Conservation (phyloP, 2,329 filamentous ascomycete species). For the Phaeomoniella chlamydospora region DNA sequence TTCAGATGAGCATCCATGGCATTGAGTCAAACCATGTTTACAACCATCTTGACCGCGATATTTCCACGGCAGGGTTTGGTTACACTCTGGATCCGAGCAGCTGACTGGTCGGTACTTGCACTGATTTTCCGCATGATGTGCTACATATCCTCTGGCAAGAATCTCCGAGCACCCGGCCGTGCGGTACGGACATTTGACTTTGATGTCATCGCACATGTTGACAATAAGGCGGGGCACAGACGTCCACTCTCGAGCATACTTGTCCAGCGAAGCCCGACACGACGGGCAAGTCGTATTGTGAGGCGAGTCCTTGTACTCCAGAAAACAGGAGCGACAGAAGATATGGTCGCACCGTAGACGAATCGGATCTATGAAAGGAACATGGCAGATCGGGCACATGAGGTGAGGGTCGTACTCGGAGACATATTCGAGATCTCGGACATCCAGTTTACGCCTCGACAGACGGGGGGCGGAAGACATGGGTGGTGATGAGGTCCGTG, state of each 20-base stretch:
- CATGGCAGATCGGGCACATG: conserved; percentile 50
- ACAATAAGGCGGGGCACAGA: conserved; percentile 40
- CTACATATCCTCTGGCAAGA: conserved; percentile 39
- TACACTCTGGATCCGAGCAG: conserved; percentile 36
- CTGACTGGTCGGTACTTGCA: conserved; percentile 40
- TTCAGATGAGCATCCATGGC: conserved; percentile 29
- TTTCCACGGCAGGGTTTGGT: conserved; percentile 13
- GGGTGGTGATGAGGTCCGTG: not conserved
- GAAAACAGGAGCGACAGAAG: conserved; percentile 46
- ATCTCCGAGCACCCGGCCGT: conserved; percentile 38
- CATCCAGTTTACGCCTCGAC: conserved; percentile 25
- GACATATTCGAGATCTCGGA: conserved; percentile 44
- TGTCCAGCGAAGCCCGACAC: conserved; percentile 44
- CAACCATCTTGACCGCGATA: conserved; percentile 29
- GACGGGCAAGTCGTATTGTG: conserved; percentile 11
- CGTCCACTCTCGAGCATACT: conserved; percentile 19
- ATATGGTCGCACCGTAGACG: conserved; percentile 47
- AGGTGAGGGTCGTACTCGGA: conserved; percentile 42
- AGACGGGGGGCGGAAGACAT: not conserved
- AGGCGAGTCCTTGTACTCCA: conserved; percentile 16
- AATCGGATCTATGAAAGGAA: conserved; percentile 44
- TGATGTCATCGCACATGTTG: conserved; percentile 47
- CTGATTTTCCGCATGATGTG: conserved; percentile 46
- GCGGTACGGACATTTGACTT: conserved; percentile 44
- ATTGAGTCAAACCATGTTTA: conserved; percentile 37